Evolutionary conservation across 2,329 filamentous ascomycete species (phyloP), one percentile per base, ranked within the genome.

Genomic region (Pestalotiopsis sp.): DNA sequence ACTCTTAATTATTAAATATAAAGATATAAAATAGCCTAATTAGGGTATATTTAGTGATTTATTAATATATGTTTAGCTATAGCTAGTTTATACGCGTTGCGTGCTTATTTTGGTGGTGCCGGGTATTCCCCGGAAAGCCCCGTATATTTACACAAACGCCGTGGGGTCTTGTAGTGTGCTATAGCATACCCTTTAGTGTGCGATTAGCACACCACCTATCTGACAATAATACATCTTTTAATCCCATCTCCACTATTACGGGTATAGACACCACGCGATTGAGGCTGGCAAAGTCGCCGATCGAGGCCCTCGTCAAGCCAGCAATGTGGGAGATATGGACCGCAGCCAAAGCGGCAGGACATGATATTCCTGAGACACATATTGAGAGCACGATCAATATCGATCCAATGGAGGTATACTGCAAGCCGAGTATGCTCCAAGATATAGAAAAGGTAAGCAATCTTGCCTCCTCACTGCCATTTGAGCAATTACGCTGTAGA

Each of bases 371-470:
- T 4, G 80, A 78, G 0, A 80, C 80, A 0, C 82, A 81, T 6
- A 79, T 83, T 17, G 80, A 86, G 23, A 71, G 73, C 3, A 81
- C 84, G 71, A 84, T 90, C 56, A 75, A 81, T 38, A 74, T 80
- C 49, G 86, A 89, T 77, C 85, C 86, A 0, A 75, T 84, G 20
- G 82, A 84, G 61, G 81, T 82, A 52, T 84, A 82, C 52, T 81
- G 86, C 70, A 80, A 80, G 69, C 87, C 86, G 0, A 87, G 85
- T 71, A 89, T 89, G 87, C 78, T 82, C 14, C 82, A 85, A 69
- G 87, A 90, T 75, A 75, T 83, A 6, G 77, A 81, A 52, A 88
- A 88, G 45, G 45, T 23, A 23, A 23, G 20, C 20, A 23, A 23
- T 23, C 20, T 23, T 23, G 20, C 20, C 20, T 23, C 20, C 20